A percentile compares a stretch with the other conserved stretches of the same genome.
Evolutionary conservation across 345 rosid genomes (phyloP).

Genomic region (Citrus unshiu): DNA sequence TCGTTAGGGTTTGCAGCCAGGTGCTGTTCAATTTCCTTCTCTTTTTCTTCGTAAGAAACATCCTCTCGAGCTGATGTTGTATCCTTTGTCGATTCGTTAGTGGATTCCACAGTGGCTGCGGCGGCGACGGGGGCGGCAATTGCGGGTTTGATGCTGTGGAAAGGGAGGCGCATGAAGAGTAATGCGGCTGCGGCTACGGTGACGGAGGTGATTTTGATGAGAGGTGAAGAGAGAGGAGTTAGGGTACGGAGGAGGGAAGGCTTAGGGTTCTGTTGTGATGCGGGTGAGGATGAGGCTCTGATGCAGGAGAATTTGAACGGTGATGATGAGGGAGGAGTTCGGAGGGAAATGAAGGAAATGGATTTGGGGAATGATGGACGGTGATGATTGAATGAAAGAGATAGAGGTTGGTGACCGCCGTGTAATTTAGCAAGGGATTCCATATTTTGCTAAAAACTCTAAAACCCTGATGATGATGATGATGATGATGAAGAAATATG

Average conservation of each 20-base stretch:
- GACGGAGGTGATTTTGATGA: constrained; percentile 54
- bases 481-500: neutral
- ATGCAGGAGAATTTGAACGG: constrained; percentile 34
- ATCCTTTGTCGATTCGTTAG: neutral
- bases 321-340: constrained; percentile 21
- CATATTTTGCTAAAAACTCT: constrained; percentile 27
- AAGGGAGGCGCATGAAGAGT: constrained; percentile 43
- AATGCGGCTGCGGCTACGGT: constrained; percentile 61
- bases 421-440: constrained; percentile 49
- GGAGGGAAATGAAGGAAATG: constrained; percentile 33
- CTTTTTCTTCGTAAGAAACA: constrained; percentile 40
- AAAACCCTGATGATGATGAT: constrained; percentile 27
- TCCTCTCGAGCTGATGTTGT: constrained; percentile 15
- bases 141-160: constrained; percentile 33
- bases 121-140: constrained; percentile 46
- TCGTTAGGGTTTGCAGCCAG: constrained; percentile 42
- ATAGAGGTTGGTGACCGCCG: constrained; percentile 37
- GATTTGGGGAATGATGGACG: constrained; percentile 36
- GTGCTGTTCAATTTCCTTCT: constrained; percentile 46
- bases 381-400: constrained; percentile 39
- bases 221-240: constrained; percentile 26
- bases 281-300: constrained; percentile 46
- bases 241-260: constrained; percentile 26
- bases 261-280: constrained; percentile 21
- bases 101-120: constrained; percentile 31